Evolutionary conservation across 2,329 filamentous ascomycete genomes (phyloP).

Genomic region (Neobulgaria alba): DNA sequence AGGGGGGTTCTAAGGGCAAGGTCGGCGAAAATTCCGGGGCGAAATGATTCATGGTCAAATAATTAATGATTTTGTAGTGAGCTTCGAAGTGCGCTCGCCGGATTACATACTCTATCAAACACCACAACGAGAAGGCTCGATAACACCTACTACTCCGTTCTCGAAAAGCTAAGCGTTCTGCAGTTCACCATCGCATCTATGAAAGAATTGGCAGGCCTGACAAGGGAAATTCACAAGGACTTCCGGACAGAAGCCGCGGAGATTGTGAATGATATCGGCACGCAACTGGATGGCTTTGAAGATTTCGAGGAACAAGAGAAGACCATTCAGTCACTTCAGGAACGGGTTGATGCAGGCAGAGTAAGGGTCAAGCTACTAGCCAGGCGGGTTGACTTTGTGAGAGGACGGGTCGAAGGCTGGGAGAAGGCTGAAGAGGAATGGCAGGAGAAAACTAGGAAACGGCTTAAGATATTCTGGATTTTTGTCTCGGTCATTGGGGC

Average conservation of each 20-base stretch:
- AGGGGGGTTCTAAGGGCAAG: slow-evolving; percentile 32
- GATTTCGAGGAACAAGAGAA: slow-evolving; percentile 57
- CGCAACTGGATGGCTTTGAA: slow-evolving; percentile 45
- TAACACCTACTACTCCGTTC: slow-evolving; percentile 63
- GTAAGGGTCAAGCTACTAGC: slow-evolving; percentile 51
- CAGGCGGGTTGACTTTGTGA: slow-evolving; percentile 54
- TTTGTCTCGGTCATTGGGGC: neutral
- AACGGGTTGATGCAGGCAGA: slow-evolving; percentile 51
- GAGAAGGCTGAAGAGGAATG: slow-evolving; percentile 58
- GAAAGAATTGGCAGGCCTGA: slow-evolving; percentile 56
- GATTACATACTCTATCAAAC: slow-evolving; percentile 52
- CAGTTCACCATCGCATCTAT: slow-evolving; percentile 56
- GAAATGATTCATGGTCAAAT: slow-evolving; percentile 1
- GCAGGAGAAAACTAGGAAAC: slow-evolving; percentile 57
- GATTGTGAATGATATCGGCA: slow-evolving; percentile 49
- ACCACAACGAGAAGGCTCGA: slow-evolving; percentile 58
- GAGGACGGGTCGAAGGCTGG: slow-evolving; percentile 56
- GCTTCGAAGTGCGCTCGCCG: slow-evolving; percentile 41
- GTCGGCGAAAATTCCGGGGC: slow-evolving; percentile 29
- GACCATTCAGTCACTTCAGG: slow-evolving; percentile 53
- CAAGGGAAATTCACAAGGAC: slow-evolving; percentile 45
- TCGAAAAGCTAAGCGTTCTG: slow-evolving; percentile 58
- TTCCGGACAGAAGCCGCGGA: slow-evolving; percentile 53
- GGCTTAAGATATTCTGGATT: slow-evolving; percentile 53
- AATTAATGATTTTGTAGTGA: slow-evolving; percentile 32